A percentile compares a stretch with the other conserved stretches of the same genome.
Conservation (phyloP, 495 filamentous ascomycete species). For the Cercophora sp. region DNA sequence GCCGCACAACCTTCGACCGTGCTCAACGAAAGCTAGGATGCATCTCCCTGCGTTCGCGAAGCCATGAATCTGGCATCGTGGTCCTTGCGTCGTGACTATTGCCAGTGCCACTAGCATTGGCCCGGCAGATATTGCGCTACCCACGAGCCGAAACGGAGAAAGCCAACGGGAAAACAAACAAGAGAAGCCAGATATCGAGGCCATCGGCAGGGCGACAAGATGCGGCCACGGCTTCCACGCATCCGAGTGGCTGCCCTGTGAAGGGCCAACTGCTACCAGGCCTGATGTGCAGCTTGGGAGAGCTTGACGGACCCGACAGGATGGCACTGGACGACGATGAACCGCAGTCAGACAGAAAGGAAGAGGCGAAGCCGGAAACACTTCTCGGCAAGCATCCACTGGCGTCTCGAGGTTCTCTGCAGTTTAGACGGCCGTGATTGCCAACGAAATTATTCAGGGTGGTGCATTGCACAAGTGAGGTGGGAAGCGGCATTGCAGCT, state of each 20-base stretch:
- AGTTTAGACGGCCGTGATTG: constrained; percentile 5
- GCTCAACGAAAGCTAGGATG: background rate
- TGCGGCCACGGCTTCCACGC: constrained; percentile 6
- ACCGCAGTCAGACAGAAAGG: background rate
- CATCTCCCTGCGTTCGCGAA: background rate
- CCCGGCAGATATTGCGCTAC: background rate
- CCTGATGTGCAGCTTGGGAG: background rate
- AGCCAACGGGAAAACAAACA: constrained; percentile 4
- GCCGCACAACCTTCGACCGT: constrained; percentile 7
- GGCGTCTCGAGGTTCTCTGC: too few species aligned
- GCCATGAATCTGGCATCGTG: too few species aligned
- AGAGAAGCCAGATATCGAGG: constrained; percentile 1
- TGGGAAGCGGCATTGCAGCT: constrained; percentile 15
- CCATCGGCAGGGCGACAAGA: constrained; percentile 1
- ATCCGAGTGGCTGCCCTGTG: constrained; percentile 19
- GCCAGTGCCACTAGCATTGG: too few species aligned
- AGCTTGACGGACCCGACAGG: constrained; percentile 21
- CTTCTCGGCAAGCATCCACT: constrained; percentile 3
- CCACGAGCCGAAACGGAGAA: background rate
- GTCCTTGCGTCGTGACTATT: too few species aligned
- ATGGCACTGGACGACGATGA: constrained; percentile 18
- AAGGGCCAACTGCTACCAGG: constrained; percentile 8
- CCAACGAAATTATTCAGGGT: constrained; percentile 20
- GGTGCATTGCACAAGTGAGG: constrained; percentile 16
- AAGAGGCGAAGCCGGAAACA: background rate